Percentiles rank a stretch among this genome's conserved stretches.
Evolutionary conservation across 495 filamentous ascomycete species (phyloP).

Genomic region (Sordaria brevicollis): DNA sequence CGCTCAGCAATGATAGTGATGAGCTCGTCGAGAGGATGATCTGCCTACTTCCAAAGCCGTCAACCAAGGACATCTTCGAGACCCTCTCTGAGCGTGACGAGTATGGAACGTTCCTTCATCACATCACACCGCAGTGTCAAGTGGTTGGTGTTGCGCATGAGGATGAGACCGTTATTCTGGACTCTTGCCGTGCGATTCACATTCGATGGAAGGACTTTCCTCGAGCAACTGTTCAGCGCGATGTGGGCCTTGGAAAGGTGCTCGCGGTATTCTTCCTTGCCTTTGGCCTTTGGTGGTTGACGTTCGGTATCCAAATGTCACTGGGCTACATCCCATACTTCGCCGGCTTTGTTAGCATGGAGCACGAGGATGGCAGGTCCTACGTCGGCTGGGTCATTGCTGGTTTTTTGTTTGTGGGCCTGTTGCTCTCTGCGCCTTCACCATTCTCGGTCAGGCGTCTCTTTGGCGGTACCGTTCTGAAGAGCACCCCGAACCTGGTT

Average conservation of each 20-base stretch:
- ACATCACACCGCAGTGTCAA: slow-evolving; percentile 6
- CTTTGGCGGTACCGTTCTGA: neutral
- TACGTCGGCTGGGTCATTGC: slow-evolving; percentile 18
- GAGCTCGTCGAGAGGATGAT: slow-evolving; percentile 11
- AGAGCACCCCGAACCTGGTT: slow-evolving; percentile 7
- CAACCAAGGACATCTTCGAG: neutral
- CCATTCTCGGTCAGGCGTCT: neutral
- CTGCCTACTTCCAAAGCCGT: slow-evolving; percentile 6
- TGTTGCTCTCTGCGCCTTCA: neutral
- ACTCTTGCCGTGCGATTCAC: slow-evolving; percentile 12
- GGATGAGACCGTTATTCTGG: slow-evolving; percentile 12
- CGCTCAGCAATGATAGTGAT: slow-evolving; percentile 18
- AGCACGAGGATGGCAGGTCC: slow-evolving; percentile 13
- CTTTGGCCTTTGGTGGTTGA: neutral
- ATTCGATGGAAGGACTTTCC: slow-evolving; percentile 9
- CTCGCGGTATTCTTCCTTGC: slow-evolving; percentile 1
- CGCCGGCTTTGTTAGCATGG: slow-evolving; percentile 17
- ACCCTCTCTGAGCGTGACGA: slow-evolving; percentile 3
- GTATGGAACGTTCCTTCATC: slow-evolving; percentile 6
- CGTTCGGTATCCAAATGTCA: slow-evolving; percentile 2
- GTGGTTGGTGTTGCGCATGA: slow-evolving; percentile 7
- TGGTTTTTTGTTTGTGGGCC: slow-evolving; percentile 6
- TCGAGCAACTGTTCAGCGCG: neutral
- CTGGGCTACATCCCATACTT: neutral
- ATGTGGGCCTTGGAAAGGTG: neutral